Evolutionary conservation across 1,139 yeast species (phyloP).

Genomic region (Geotrichum histeridarum): DNA sequence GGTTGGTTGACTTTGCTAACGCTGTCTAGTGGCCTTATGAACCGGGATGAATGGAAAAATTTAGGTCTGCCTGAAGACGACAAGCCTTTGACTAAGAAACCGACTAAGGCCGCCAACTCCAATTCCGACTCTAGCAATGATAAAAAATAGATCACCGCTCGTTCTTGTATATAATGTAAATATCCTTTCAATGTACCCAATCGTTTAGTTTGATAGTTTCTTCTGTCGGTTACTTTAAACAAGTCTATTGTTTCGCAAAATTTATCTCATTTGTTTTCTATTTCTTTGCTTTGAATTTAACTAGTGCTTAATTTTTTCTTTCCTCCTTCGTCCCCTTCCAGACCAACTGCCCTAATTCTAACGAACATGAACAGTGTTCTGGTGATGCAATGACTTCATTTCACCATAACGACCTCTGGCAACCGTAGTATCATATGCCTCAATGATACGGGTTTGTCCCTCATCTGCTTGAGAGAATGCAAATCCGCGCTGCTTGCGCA

Average conservation of each 20-base stretch:
- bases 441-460: constrained; percentile 83
- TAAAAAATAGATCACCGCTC: background rate
- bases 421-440: constrained; percentile 90
- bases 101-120: background rate
- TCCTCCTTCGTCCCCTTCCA: background rate
- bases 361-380: constrained; percentile 17
- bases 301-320: background rate
- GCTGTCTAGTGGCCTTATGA: constrained; percentile 59
- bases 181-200: background rate
- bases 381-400: constrained; percentile 32
- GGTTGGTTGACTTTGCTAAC: background rate
- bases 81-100: constrained; percentile 13
- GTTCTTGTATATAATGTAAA: background rate
- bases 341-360: background rate
- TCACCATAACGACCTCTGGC: constrained; percentile 53
- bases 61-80: constrained; percentile 74
- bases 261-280: background rate
- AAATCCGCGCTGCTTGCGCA: constrained; percentile 97
- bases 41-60: constrained; percentile 71
- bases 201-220: background rate
- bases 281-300: background rate
- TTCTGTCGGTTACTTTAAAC: background rate
- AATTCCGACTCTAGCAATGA: background rate
- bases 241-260: background rate
- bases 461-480: constrained; percentile 96